Evolutionary conservation across 2,329 filamentous ascomycete species (phyloP), one percentile per base, ranked within the genome.

Genomic region (Penicillium crustosum): DNA sequence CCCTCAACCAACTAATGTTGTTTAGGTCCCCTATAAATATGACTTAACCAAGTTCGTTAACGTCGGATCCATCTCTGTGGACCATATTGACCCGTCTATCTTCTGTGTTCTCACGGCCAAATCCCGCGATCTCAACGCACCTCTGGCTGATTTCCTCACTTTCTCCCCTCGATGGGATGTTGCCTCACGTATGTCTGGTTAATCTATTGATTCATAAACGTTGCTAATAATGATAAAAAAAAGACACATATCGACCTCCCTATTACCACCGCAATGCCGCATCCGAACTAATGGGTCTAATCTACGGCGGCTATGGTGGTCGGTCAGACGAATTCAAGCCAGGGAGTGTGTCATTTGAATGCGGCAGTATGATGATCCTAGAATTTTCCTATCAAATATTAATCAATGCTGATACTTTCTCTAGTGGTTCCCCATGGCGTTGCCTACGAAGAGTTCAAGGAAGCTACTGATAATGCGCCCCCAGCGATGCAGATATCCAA

Each of bases 251-350:
- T 55, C 72, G 75, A 12, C 74, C 73, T 4, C 75, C 76, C 6
- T 78, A 77, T 61, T 78, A 76, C 59, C 76, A 78, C 60, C 74
- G 75, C 36, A 78, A 78, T 49, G 74, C 68, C 10, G 71, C 73
- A 35, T 73, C 69, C 9, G 75, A 77, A 59, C 57, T 76, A 12
- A 75, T 76, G 73, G 74, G 74, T 36, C 62, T 76, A 23, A 67
- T 74, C 53, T 73, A 74, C 51, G 71, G 72, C 33, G 68, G 66
- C 1, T 73, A 74, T 47, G 70, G 68, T 29, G 72, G 72, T 27
- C 69, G 72, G 29, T 73, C 70, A 8, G 71, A 74, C 41, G 68
- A 64, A 19, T 73, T 74, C 59, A 66, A 68, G 57, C 71, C 72
- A 0, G 71, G 72, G 9, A 71, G 70, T 53, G 66, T 74, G 44